Evolutionary conservation across 257 asterid species (phyloP).

Genomic region (Echites panduratus): DNA sequence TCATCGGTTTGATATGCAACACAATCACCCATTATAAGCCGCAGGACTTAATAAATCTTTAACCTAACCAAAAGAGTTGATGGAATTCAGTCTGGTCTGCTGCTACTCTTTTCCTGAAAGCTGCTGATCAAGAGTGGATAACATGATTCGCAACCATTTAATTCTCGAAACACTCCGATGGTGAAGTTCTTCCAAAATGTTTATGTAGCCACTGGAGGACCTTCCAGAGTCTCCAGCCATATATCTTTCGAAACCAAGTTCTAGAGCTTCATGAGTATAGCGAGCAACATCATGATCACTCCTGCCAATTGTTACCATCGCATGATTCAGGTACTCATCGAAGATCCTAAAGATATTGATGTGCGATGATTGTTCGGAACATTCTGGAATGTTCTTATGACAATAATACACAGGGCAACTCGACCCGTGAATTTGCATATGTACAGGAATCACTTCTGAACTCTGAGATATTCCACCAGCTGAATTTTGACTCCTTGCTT

Average conservation of each 20-base stretch:
- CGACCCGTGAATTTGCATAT: background rate
- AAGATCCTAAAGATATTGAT: conserved; percentile 18
- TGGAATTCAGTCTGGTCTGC: too few relatives aligned
- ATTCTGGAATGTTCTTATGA: background rate
- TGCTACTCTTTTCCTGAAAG: too few relatives aligned
- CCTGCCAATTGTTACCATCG: conserved; percentile 39
- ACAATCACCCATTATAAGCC: background rate
- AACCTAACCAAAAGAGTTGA: background rate
- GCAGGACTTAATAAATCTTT: background rate
- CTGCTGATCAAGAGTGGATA: conserved; percentile 17
- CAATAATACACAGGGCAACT: background rate
- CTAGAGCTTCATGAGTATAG: conserved; percentile 25
- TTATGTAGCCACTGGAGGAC: conserved; percentile 23
- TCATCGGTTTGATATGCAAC: background rate
- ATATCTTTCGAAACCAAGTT: conserved; percentile 31
- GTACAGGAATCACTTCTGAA: background rate
- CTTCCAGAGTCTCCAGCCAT: conserved; percentile 19
- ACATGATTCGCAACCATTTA: conserved; percentile 19
- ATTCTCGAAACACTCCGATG: conserved; percentile 30
- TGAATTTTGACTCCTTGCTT: background rate
- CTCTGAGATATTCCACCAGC: background rate
- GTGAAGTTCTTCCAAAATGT: conserved; percentile 40
- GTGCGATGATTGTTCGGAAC: background rate
- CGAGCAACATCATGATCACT: conserved; percentile 16
- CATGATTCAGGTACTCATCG: conserved; percentile 28